phyloP scores from a whole-genome alignment of 768 basidiomycete species.

The Naganishia friedmannii region DNA sequence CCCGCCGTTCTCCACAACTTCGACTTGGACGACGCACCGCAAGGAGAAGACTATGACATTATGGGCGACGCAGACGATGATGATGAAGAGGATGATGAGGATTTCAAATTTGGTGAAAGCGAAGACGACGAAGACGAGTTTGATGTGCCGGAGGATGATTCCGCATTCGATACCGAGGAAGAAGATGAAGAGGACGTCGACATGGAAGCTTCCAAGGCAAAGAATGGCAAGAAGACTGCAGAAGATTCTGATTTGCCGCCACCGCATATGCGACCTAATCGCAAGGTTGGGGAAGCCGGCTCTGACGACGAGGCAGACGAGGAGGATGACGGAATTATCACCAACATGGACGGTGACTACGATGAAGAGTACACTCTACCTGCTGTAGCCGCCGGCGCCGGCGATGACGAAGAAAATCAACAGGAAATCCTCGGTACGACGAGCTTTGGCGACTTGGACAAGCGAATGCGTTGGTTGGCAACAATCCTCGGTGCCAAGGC shows the following conservation, averaged over 20 bases:
- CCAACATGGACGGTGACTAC: constrained; percentile 49
- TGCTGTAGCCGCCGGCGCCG: constrained; percentile 34
- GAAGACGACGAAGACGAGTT: constrained; percentile 37
- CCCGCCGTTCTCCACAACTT: constrained; percentile 39
- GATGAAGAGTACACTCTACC: constrained; percentile 46
- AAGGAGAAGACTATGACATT: constrained; percentile 38
- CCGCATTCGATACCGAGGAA: constrained; percentile 20
- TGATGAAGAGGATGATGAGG: not conserved
- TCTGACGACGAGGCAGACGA: constrained; percentile 37
- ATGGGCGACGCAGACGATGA: constrained; percentile 33
- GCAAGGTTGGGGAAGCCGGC: constrained; percentile 23
- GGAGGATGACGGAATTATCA: constrained; percentile 43
- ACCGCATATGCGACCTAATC: constrained; percentile 44
- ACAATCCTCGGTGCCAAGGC: constrained; percentile 44
- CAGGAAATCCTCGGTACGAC: constrained; percentile 50
- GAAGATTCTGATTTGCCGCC: constrained; percentile 38
- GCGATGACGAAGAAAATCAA: constrained; percentile 39
- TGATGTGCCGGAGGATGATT: constrained; percentile 25
- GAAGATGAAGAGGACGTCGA: constrained; percentile 40
- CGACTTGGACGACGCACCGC: constrained; percentile 47
- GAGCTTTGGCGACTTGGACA: constrained; percentile 49
- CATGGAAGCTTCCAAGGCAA: constrained; percentile 34
- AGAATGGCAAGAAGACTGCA: constrained; percentile 38
- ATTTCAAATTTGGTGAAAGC: constrained; percentile 33
- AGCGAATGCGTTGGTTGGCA: constrained; percentile 52